Base-by-base conservation (phyloP, 129 eudicot genomes). In the Smallanthus sonchifolius region DNA sequence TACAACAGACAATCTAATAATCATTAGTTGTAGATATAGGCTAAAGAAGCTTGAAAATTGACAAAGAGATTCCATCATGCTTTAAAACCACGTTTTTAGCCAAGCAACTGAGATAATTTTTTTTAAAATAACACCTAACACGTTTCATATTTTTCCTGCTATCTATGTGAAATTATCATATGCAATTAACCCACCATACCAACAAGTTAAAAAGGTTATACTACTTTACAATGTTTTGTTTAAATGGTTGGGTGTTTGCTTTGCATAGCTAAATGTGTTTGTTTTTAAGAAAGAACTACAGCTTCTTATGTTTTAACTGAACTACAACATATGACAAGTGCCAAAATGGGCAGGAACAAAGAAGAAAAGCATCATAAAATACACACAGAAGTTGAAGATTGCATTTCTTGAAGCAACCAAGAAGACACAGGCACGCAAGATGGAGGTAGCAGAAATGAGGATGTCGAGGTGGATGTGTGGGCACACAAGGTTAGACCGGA, bases 321-420 rank as follows among this genome's bases (percentile, higher is more conserved):
- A 61, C 38, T 57, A 57, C 67, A 61, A 32, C 67, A 61, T 61
- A 30, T 59, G 4, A 61, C 67, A 61, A 61, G 43, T 61, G 67
- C 64, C 36, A 57, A 24, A 28, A 57, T 24, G 38, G n/a, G 30
- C n/a, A 57, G 64, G 64, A 28, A 28, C n/a, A 57, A 57, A 55
- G 34, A 55, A 24, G 38, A 1, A 57, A 24, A 28, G 7, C 37
- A 24, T 24, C 64, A 57, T n/a, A 55, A 11, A 56, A 57, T 57
- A 28, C 15, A 24, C 28, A 28, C 64, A 57, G 64, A 57, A 57
- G 37, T 28, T 57, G 37, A 57, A 5, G 37, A 57, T 57, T 57
- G 16, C 37, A 24, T 57, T 24, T 57, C 64, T 57, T 28, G 38
- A 32, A 34, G 67, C 43, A 61, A 61, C 24, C 43, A 24, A 24